A percentile compares a stretch with the other conserved stretches of the same genome.
Evolutionary conservation across 2,329 filamentous ascomycete genomes (phyloP).

Genomic region (Calonectria montana): DNA sequence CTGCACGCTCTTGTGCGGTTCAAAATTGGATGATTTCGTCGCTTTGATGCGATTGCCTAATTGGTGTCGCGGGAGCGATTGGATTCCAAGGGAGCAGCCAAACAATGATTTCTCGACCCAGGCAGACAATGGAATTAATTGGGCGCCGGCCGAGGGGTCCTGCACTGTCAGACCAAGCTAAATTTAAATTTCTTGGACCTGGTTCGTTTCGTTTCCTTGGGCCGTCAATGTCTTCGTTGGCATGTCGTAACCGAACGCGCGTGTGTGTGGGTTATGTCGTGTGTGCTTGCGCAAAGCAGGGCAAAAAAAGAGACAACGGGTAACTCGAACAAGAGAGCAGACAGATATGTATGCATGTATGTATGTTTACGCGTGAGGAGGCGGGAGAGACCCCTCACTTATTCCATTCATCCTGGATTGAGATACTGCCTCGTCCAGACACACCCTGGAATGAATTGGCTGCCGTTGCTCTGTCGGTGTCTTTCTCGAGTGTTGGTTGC

Average conservation of each 20-base stretch:
- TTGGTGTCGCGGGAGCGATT: constrained; percentile 21
- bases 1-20: not conserved
- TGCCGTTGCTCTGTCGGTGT: constrained; percentile 1
- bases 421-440: constrained; percentile 22
- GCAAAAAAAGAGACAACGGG: not conserved
- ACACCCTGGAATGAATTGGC: constrained; percentile 32
- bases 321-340: not conserved
- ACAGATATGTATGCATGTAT: not conserved
- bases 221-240: constrained; percentile 10
- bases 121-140: not conserved
- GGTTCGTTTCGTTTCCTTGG: constrained; percentile 38
- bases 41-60: constrained; percentile 3
- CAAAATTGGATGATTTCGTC: constrained; percentile 6
- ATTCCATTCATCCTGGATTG: constrained; percentile 18
- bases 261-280: constrained; percentile 16
- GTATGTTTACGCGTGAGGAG: not conserved
- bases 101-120: not conserved
- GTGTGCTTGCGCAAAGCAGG: not conserved
- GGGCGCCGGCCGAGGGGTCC: not conserved
- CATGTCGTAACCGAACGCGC: constrained; percentile 18
- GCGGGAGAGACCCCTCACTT: constrained; percentile 29
- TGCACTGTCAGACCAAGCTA: not conserved
- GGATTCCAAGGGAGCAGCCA: not conserved
- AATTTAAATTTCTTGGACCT: not conserved
- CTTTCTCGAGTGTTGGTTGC: constrained; percentile 6